phyloP scores from a whole-genome alignment of 805 yeast species.

The Lachancea thermotolerans region DNA sequence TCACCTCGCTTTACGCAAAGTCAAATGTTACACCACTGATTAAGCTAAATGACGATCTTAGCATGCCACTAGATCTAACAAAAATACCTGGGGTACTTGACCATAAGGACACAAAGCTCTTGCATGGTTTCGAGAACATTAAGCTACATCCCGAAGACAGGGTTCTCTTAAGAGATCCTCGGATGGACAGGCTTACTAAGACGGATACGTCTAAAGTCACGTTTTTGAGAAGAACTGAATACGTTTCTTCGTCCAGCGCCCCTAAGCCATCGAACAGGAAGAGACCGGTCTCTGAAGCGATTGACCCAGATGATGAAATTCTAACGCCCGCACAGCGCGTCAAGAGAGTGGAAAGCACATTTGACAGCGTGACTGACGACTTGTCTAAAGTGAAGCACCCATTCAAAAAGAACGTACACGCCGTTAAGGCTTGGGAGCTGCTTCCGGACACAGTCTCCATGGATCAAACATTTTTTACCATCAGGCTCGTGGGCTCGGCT shows the following conservation, averaged over 20 bases:
- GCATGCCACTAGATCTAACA: constrained; percentile 71
- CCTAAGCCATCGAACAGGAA: constrained; percentile 34
- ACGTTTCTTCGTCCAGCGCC: constrained; percentile 55
- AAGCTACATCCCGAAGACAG: constrained; percentile 73
- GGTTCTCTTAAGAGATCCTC: constrained; percentile 73
- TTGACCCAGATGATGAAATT: constrained; percentile 15
- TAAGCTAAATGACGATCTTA: constrained; percentile 53
- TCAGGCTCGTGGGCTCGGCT: constrained; percentile 55
- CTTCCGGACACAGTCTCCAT: constrained; percentile 88
- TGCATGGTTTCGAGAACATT: constrained; percentile 35
- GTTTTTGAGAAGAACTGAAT: constrained; percentile 93
- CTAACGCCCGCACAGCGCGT: constrained; percentile 25
- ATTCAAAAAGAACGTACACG: constrained; percentile 59
- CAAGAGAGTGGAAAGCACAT: constrained; percentile 62
- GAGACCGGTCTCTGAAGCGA: constrained; percentile 20
- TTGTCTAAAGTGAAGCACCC: constrained; percentile 63
- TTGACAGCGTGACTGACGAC: constrained; percentile 51
- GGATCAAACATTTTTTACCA: constrained; percentile 64
- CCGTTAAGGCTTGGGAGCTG: constrained; percentile 71
- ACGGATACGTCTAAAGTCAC: constrained; percentile 43
- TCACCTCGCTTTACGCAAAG: constrained; percentile 67
- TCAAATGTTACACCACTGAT: constrained; percentile 63
- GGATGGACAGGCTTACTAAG: constrained; percentile 33
- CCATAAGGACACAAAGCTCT: constrained; percentile 43
- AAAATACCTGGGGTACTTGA: constrained; percentile 63